A percentile compares a stretch with the other conserved stretches of the same genome.
Evolutionary conservation across 495 filamentous ascomycete genomes (phyloP).

Genomic region (Neurospora tetraspora): DNA sequence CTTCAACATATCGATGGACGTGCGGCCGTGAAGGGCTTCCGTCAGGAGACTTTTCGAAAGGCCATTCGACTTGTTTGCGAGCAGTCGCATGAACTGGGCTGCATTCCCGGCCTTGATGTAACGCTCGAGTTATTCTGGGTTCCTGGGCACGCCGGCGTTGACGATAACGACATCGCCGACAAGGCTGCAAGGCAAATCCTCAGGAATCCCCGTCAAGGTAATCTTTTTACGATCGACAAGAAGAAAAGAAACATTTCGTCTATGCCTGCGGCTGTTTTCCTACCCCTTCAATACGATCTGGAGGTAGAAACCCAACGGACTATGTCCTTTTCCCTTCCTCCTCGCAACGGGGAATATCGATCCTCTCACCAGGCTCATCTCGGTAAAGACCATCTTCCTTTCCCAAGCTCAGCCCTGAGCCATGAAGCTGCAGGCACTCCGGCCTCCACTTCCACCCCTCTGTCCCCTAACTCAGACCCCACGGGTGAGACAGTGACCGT

Average conservation of each 20-base stretch:
- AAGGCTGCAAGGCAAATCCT: neutral
- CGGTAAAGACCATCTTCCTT: neutral
- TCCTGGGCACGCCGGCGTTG: neutral
- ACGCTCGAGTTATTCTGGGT: neutral
- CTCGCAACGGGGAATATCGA: neutral
- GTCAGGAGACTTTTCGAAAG: neutral
- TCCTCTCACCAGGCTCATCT: neutral
- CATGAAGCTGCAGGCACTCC: neutral
- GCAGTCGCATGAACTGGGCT: neutral
- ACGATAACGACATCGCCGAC: neutral
- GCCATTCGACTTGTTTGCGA: neutral
- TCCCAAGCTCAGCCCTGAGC: neutral
- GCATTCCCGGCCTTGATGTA: neutral
- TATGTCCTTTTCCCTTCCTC: neutral
- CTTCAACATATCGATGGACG: neutral
- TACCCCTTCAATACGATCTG: neutral
- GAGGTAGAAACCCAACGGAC: neutral
- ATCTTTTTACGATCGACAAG: neutral
- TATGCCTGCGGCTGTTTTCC: neutral
- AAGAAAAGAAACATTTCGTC: neutral
- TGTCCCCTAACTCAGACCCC: neutral
- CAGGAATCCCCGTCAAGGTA: neutral
- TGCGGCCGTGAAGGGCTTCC: neutral
- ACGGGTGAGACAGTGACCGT: neutral
- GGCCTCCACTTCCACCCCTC: neutral